Conservation (phyloP, 2,329 filamentous ascomycete species). For the Cytospora piceae region DNA sequence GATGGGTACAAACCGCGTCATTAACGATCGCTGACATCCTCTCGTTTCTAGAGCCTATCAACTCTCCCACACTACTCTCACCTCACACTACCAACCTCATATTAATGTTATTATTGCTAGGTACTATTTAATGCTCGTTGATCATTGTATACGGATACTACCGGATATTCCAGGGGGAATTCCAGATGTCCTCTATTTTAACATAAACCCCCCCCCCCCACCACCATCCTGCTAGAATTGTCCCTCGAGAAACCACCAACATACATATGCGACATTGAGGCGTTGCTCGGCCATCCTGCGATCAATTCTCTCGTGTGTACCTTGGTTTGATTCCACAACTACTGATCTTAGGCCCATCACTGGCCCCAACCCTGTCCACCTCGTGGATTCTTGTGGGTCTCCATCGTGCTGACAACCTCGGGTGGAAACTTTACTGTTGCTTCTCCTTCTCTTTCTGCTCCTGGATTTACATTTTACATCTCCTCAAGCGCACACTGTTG, state of each 20-base stretch:
- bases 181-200: no score
- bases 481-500: background rate
- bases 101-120: no score
- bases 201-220: no score
- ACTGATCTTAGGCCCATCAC: background rate
- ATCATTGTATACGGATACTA: no score
- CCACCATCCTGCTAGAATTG: background rate
- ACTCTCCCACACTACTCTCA: no score
- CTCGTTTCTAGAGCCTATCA: no score
- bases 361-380: conserved; percentile 16
- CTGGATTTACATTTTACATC: background rate
- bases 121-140: no score
- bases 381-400: conserved; percentile 19
- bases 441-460: background rate
- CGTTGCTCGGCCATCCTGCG: background rate
- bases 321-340: background rate
- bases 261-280: background rate
- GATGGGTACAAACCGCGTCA: no score
- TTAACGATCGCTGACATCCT: no score
- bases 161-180: no score
- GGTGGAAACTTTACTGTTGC: background rate
- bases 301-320: background rate
- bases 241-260: background rate
- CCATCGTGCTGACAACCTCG: background rate
- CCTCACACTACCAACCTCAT: no score